Conservation (phyloP, 2,329 filamentous ascomycete genomes). For the Talaromyces rugulosus region DNA sequence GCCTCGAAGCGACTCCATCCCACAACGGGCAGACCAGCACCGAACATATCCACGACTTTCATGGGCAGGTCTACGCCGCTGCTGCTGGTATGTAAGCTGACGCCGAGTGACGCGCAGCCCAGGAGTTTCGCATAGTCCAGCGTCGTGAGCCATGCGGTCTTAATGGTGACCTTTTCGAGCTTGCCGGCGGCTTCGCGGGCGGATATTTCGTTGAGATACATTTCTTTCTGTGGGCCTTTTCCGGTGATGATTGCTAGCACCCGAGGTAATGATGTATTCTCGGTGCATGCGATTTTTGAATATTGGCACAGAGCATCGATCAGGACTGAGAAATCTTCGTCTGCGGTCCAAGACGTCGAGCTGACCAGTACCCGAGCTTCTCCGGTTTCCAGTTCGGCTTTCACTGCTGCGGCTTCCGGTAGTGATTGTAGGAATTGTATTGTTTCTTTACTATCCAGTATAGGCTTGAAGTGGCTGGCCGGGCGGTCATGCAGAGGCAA, state of each 20-base stretch:
- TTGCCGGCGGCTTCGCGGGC: constrained; percentile 58
- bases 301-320: constrained; percentile 78
- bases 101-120: constrained; percentile 78
- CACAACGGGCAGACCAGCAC: constrained; percentile 82
- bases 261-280: constrained; percentile 51
- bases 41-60: constrained; percentile 99
- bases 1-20: constrained; percentile 84
- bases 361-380: constrained; percentile 72
- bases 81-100: constrained; percentile 88
- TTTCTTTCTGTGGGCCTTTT: constrained; percentile 77
- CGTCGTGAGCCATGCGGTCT: constrained; percentile 79
- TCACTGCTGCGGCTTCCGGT: constrained; percentile 59
- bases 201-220: constrained; percentile 66
- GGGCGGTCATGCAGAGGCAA: constrained; percentile 82
- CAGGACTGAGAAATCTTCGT: constrained; percentile 89
- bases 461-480: constrained; percentile 72
- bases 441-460: constrained; percentile 49
- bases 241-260: constrained; percentile 92
- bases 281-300: constrained; percentile 49
- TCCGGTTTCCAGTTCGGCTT: constrained; percentile 55
- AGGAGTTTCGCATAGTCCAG: constrained; percentile 81
- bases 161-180: constrained; percentile 66
- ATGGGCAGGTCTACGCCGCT: constrained; percentile 95
- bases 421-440: constrained; percentile 61
- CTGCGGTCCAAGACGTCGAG: constrained; percentile 94